A percentile compares a stretch with the other conserved stretches of the same genome.
phyloP scores from a whole-genome alignment of 1,139 yeast genomes.

The Wickerhamomyces sp. region DNA sequence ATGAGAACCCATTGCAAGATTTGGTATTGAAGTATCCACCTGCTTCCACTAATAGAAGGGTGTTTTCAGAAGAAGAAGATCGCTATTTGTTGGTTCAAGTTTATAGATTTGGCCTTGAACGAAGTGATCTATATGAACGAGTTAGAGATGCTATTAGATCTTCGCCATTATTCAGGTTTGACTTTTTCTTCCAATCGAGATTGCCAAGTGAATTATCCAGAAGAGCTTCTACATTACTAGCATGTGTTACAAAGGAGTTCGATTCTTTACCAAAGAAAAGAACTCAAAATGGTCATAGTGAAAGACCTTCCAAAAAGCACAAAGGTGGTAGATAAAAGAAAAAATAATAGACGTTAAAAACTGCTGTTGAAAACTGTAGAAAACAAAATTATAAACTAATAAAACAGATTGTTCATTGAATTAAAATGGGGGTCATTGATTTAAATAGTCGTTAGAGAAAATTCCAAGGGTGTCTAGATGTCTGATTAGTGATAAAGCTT shows the following conservation, averaged over 20 bases:
- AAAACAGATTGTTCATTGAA: too few relatives aligned
- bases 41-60: slow-evolving; percentile 53
- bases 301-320: slow-evolving; percentile 9
- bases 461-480: too few relatives aligned
- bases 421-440: too few relatives aligned
- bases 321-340: slow-evolving; percentile 12
- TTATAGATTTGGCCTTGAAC: slow-evolving; percentile 61
- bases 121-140: slow-evolving; percentile 59
- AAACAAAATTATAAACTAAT: too few relatives aligned
- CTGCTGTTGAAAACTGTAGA: too few relatives aligned
- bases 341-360: neutral
- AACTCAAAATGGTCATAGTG: slow-evolving; percentile 11
- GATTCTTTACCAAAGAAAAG: slow-evolving; percentile 20
- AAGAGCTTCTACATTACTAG: slow-evolving; percentile 62
- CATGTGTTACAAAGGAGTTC: slow-evolving; percentile 61
- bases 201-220: slow-evolving; percentile 60
- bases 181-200: slow-evolving; percentile 68
- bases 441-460: too few relatives aligned
- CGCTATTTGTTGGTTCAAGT: slow-evolving; percentile 62
- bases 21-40: slow-evolving; percentile 57
- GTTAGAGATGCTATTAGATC: slow-evolving; percentile 58
- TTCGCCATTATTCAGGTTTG: slow-evolving; percentile 61
- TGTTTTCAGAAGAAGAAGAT: slow-evolving; percentile 72
- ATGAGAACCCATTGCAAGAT: slow-evolving; percentile 62
- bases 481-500: too few relatives aligned